Percentiles rank a stretch among this genome's conserved stretches.
phyloP scores from a whole-genome alignment of 1,284 basidiomycete species.

The Ustilago curta region DNA sequence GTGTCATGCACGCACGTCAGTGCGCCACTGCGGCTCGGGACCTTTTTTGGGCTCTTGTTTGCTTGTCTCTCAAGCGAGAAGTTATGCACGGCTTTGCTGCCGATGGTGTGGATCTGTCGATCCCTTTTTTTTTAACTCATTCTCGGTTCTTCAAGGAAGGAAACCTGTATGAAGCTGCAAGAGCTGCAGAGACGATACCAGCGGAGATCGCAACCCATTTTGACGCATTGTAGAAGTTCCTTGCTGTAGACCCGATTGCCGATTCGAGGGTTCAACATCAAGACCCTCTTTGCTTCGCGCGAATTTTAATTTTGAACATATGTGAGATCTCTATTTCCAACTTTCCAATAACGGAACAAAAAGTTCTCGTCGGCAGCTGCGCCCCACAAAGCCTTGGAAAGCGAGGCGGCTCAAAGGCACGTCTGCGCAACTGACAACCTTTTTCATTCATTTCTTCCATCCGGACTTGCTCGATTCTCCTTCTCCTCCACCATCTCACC shows the following conservation, averaged over 20 bases:
- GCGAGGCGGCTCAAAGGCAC: not conserved
- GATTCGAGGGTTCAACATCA: conserved; percentile 2
- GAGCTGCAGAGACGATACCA: not conserved
- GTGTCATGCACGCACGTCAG: conserved; percentile 3
- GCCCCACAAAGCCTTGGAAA: not conserved
- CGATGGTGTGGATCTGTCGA: conserved; percentile 8
- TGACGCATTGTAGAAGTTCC: conserved; percentile 41
- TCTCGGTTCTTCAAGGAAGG: not conserved
- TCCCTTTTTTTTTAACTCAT: conserved; percentile 2
- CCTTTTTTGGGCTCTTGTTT: not conserved
- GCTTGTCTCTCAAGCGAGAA: conserved; percentile 6
- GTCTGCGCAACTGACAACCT: conserved; percentile 11
- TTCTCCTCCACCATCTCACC: not conserved
- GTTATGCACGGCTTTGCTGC: conserved; percentile 3
- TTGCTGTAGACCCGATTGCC: not conserved
- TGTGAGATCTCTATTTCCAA: not conserved
- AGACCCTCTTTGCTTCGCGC: not conserved
- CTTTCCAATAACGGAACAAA: not conserved
- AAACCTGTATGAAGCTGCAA: conserved; percentile 1
- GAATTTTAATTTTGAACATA: not conserved
- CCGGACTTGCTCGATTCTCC: not conserved
- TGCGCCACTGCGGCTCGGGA: conserved; percentile 6
- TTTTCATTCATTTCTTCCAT: conserved; percentile 16
- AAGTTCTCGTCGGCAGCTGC: not conserved
- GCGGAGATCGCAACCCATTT: conserved; percentile 11